These are phyloP conservation scores for Dacryopinax primogenitus DNA, from an alignment of 768 basidiomycete genomes.

Conservation along the genomic window DNA sequence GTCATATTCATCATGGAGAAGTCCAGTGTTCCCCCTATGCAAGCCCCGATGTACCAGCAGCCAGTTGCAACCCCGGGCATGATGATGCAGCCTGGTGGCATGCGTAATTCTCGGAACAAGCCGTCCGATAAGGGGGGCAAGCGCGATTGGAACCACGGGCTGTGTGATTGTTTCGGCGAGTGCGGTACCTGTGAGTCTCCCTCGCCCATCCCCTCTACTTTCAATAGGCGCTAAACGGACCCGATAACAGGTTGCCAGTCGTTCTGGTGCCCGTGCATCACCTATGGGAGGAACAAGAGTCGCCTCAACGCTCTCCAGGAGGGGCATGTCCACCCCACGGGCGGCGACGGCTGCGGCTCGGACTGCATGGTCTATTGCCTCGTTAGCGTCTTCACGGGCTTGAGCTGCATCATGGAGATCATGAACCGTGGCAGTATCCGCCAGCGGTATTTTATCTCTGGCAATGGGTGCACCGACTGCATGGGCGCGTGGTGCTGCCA, in stretches of 20 bases:
- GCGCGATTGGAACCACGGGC: conserved; percentile 27
- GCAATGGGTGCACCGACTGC: conserved; percentile 34
- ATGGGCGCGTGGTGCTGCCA: conserved; percentile 32
- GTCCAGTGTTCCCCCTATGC: too few species aligned
- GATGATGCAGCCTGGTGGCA: conserved; percentile 17
- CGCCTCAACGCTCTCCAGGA: conserved; percentile 32
- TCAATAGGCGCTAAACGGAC: not conserved
- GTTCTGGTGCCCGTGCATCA: conserved; percentile 34
- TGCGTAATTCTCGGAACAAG: conserved; percentile 23
- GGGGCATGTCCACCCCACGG: conserved; percentile 31
- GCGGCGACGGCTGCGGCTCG: conserved; percentile 26
- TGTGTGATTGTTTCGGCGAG: conserved; percentile 21
- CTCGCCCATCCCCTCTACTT: not conserved
- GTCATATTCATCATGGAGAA: too few species aligned
- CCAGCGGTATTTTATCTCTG: conserved; percentile 36
- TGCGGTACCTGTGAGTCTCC: conserved; percentile 22
- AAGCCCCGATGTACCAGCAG: too few species aligned
- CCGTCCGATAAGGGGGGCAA: conserved; percentile 22
- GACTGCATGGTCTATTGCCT: conserved; percentile 32
- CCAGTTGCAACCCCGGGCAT: conserved; percentile 16
- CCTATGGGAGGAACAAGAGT: conserved; percentile 32
- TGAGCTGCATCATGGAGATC: conserved; percentile 32
- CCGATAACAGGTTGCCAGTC: conserved; percentile 27
- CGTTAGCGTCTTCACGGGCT: conserved; percentile 23
- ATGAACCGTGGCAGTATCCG: conserved; percentile 32